phyloP scores from a whole-genome alignment of 192 early-diverging fungal species.

The Entomortierella lignicola region DNA sequence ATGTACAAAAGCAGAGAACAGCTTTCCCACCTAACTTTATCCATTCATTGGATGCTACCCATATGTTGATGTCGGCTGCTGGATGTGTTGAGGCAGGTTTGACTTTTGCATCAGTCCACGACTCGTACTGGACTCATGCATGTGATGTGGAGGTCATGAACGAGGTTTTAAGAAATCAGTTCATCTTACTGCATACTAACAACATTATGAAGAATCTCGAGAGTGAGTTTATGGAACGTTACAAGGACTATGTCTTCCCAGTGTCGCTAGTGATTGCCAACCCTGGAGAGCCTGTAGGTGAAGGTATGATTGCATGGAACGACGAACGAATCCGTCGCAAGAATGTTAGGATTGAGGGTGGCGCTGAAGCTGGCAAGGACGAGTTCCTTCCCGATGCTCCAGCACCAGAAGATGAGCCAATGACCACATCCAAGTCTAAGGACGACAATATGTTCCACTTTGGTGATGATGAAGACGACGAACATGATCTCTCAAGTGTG shows the following conservation, averaged over 20 bases:
- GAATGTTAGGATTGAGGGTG: constrained; percentile 10
- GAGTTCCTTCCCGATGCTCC: constrained; percentile 27
- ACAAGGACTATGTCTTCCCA: constrained; percentile 76
- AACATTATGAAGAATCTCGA: constrained; percentile 88
- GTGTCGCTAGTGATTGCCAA: constrained; percentile 51
- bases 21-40: constrained; percentile 99
- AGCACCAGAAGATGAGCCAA: constrained; percentile 21
- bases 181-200: constrained; percentile 85
- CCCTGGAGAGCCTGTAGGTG: constrained; percentile 43
- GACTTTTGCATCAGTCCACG: constrained; percentile 95
- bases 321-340: constrained; percentile 45
- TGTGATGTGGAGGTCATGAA: constrained; percentile 90
- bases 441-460: constrained; percentile 42
- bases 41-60: constrained; percentile 96
- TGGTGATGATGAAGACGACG: constrained; percentile 45
- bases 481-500: constrained; percentile 43
- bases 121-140: constrained; percentile 98
- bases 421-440: constrained; percentile 13
- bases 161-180: constrained; percentile 86
- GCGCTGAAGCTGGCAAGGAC: constrained; percentile 2
- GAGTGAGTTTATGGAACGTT: constrained; percentile 86
- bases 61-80: constrained; percentile 96
- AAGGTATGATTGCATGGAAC: constrained; percentile 48
- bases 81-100: constrained; percentile 82
- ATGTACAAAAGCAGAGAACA: constrained; percentile 90